Percentiles rank a stretch among this genome's conserved stretches.
phyloP scores from a whole-genome alignment of 768 basidiomycete species.

The Gymnopilus dilepis region DNA sequence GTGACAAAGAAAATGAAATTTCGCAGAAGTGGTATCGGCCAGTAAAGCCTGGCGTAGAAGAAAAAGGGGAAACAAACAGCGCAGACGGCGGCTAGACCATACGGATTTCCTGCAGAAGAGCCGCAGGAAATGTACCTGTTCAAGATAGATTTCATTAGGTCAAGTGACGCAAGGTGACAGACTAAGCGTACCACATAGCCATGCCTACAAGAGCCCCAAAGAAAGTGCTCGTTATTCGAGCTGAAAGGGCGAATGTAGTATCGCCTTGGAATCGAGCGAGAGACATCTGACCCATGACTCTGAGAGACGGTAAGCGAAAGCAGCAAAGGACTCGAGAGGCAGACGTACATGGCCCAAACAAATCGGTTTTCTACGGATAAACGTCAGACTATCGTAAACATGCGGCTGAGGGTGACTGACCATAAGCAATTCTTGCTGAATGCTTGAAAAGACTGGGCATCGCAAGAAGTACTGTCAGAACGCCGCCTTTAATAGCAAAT shows the following conservation, averaged over 20 bases:
- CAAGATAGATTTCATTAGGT: neutral
- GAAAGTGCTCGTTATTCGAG: slow-evolving; percentile 69
- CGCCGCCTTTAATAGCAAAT: slow-evolving; percentile 74
- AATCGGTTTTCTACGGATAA: slow-evolving; percentile 56
- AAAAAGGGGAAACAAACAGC: slow-evolving; percentile 76
- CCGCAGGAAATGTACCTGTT: slow-evolving; percentile 76
- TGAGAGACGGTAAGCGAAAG: slow-evolving; percentile 25
- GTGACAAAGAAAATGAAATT: slow-evolving; percentile 74
- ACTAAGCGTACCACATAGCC: slow-evolving; percentile 61
- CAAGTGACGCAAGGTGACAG: neutral
- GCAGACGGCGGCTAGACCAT: slow-evolving; percentile 71
- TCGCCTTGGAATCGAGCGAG: slow-evolving; percentile 77
- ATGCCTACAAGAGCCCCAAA: slow-evolving; percentile 66
- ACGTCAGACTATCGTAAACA: too few relatives aligned
- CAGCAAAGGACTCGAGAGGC: neutral
- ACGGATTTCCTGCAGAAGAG: slow-evolving; percentile 61
- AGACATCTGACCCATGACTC: slow-evolving; percentile 79
- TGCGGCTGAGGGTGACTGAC: slow-evolving; percentile 11
- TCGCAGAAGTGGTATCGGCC: slow-evolving; percentile 75
- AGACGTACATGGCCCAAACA: slow-evolving; percentile 71
- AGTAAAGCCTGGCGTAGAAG: slow-evolving; percentile 74
- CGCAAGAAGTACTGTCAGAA: slow-evolving; percentile 62
- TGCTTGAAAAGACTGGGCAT: slow-evolving; percentile 62
- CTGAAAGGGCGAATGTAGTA: slow-evolving; percentile 67
- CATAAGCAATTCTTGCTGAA: slow-evolving; percentile 50